Percentiles rank a stretch among this genome's conserved stretches.
Evolutionary conservation across 1,284 basidiomycete species (phyloP).

Genomic region (Marasmius sp.): DNA sequence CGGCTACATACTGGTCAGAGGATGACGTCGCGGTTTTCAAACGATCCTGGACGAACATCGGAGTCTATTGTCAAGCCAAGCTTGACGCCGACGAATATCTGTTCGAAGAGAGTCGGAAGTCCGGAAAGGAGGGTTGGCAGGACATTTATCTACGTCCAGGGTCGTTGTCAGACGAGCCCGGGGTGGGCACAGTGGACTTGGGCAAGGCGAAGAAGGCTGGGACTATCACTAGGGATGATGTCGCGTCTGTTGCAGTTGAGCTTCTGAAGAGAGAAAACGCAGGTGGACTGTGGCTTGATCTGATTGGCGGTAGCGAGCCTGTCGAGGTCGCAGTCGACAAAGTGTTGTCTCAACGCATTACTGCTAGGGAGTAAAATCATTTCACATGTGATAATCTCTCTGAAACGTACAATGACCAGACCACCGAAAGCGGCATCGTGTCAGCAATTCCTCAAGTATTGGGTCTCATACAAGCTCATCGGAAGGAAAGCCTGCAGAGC

Average conservation of each 20-base stretch:
- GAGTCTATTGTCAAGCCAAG: constrained; percentile 61
- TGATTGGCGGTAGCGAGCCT: constrained; percentile 57
- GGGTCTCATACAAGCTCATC: too few relatives aligned
- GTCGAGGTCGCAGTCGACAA: constrained; percentile 38
- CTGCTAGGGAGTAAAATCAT: constrained; percentile 8
- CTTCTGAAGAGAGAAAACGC: constrained; percentile 57
- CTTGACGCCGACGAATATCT: constrained; percentile 73
- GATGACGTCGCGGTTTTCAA: constrained; percentile 47
- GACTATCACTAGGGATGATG: constrained; percentile 49
- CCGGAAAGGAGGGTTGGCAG: constrained; percentile 5
- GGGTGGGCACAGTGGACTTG: constrained; percentile 51
- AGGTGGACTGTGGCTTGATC: constrained; percentile 61
- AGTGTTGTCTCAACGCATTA: constrained; percentile 7
- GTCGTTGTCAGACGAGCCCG: constrained; percentile 51
- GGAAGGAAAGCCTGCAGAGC: too few relatives aligned
- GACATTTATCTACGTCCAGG: constrained; percentile 55
- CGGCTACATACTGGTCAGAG: constrained; percentile 37
- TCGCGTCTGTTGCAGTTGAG: constrained; percentile 54
- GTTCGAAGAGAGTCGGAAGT: constrained; percentile 35
- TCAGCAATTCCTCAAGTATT: too few relatives aligned
- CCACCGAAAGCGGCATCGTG: too few relatives aligned
- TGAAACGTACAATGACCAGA: too few relatives aligned
- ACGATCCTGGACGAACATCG: constrained; percentile 41
- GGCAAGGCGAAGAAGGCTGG: constrained; percentile 48
- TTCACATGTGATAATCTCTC: too few relatives aligned